Base-by-base conservation (phyloP, 768 basidiomycete genomes). In the Sporobolomyces pararoseus region DNA sequence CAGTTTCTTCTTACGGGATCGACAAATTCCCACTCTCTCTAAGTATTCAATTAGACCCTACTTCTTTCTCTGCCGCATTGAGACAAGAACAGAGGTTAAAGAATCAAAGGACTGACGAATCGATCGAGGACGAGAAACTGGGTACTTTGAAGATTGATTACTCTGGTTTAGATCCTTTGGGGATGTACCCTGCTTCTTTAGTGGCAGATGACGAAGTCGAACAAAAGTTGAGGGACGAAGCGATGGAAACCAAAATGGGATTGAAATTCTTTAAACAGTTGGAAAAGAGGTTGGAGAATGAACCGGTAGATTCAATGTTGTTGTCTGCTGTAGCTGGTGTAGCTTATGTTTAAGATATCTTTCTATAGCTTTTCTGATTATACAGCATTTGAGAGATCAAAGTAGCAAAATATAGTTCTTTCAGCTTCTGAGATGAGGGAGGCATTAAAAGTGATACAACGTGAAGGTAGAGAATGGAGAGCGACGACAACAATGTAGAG, bases 101-200 rank as follows among this genome's bases (percentile, higher is more conserved):
- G 53, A 79, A 78, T 13, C 79, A 78, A 29, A 76, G 74, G 6
- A 59, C 55, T 14, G 73, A 70, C 53, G 49, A 54, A 0, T 72
- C 76, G 12, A 46, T 19, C 2, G 68, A 46, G 34, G 74, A 76
- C 50, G 17, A 34, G 19, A 60, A 47, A 10, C 67, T 75, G 12
- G 76, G 73, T 6, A 61, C 78, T 37, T 79, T 92, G 49, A 77
- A 78, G 54, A 81, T 96, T 46, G 86, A 91, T 78, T 96, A 88
- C 83, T 89, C 16, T 90, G 76, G 75, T 1, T 83, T 96, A 44
- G 87, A 90, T 79, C 88, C 90, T 82, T 86, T 84, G 68, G 87
- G 85, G 49, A 89, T 92, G 84, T 93, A 89, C 88, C 90, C 90
- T 0, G 90, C 82, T 3, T 89, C 87, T 79, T 81, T 82, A 76